Conservation (phyloP, 345 rosid genomes). For the Cardamine resedifolia region DNA sequence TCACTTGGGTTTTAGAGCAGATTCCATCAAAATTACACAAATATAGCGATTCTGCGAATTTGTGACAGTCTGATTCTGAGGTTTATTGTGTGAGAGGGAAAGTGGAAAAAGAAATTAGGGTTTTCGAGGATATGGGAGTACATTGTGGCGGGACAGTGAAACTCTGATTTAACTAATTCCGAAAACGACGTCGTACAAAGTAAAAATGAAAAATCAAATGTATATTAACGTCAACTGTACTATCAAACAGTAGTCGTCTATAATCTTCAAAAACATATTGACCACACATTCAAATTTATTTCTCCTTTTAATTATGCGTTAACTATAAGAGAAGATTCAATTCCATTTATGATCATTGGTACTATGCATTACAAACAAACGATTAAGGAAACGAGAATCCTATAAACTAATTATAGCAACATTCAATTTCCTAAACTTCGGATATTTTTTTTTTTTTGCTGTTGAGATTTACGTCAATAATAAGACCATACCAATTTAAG, state of each 20-base stretch:
- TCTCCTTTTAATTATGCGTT: too few relatives aligned
- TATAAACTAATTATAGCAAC: neutral
- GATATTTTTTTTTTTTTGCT: neutral
- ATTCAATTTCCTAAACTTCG: neutral
- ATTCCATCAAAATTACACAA: neutral
- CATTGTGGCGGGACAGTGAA: neutral
- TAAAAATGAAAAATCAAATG: too few relatives aligned
- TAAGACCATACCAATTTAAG: neutral
- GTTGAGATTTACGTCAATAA: neutral
- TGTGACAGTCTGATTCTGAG: neutral
- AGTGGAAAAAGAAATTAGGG: neutral
- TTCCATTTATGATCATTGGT: neutral
- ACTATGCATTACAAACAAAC: neutral
- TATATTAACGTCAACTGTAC: too few relatives aligned
- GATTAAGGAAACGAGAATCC: neutral
- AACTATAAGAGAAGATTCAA: too few relatives aligned
- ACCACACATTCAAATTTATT: too few relatives aligned
- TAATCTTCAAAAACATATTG: too few relatives aligned
- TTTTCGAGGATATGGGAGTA: neutral
- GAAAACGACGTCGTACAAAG: too few relatives aligned
- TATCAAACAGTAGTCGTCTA: too few relatives aligned
- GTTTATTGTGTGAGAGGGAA: too few relatives aligned
- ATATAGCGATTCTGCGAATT: neutral
- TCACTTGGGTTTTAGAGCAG: constrained; percentile 3
- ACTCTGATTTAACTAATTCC: neutral